Evolutionary conservation across 441 rosid genomes (phyloP).

Genomic region (Brassica hybrid): DNA sequence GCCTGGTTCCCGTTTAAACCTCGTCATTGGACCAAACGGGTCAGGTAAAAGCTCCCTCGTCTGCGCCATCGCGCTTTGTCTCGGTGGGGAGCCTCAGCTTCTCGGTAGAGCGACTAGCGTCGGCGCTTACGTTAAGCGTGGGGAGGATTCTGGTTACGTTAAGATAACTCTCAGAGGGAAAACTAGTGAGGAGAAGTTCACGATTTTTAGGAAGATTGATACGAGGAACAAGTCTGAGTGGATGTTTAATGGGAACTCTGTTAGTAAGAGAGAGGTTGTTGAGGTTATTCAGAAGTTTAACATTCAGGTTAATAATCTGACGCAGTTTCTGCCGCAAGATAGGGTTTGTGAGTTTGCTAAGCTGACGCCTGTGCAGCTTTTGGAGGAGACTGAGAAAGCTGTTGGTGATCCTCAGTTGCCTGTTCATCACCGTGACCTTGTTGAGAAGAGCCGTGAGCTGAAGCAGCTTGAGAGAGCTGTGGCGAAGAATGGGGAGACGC

Average conservation of each 20-base stretch:
- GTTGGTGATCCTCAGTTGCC: conserved; percentile 96
- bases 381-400: conserved; percentile 98
- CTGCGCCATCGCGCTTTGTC: conserved; percentile 95
- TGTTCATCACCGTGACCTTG: conserved; percentile 71
- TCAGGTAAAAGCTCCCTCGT: conserved; percentile 98
- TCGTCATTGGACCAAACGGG: conserved; percentile 96
- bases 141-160: conserved; percentile 77
- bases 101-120: conserved; percentile 91
- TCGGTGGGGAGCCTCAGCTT: conserved; percentile 96
- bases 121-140: conserved; percentile 95
- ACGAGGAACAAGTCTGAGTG: conserved; percentile 94
- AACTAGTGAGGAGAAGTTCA: conserved; percentile 54
- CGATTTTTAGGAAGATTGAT: conserved; percentile 76
- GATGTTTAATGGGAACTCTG: conserved; percentile 72
- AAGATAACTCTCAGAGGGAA: conserved; percentile 81
- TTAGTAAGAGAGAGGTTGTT: conserved; percentile 67
- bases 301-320: conserved; percentile 96
- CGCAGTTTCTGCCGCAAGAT: conserved; percentile 97
- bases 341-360: conserved; percentile 96
- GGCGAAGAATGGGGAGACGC: conserved; percentile 72
- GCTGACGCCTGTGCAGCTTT: conserved; percentile 88
- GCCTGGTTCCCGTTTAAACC: conserved; percentile 88
- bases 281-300: conserved; percentile 77
- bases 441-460: conserved; percentile 77
- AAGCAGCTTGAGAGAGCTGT: conserved; percentile 78